These are phyloP conservation scores for Przewalskia tangutica DNA, from an alignment of 257 asterid species.

Conservation along the genomic window DNA sequence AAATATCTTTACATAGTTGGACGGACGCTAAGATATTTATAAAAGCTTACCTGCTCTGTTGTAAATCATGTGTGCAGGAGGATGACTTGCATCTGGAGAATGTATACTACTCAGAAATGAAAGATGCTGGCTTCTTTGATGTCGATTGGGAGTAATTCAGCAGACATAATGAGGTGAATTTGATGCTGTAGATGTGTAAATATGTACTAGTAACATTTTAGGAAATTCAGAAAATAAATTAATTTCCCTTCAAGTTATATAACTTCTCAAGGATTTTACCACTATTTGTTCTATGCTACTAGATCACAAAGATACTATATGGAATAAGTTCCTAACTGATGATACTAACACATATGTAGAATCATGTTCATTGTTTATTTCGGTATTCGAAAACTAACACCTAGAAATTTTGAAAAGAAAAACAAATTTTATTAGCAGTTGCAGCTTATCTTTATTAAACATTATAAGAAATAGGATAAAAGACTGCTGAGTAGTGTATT, in stretches of 20 bases:
- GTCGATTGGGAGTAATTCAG: constrained; percentile 29
- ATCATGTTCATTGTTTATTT: not conserved
- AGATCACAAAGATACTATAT: not conserved
- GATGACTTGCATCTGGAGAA: constrained; percentile 32
- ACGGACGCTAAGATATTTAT: not conserved
- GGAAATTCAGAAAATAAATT: not conserved
- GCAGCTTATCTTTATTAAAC: not conserved
- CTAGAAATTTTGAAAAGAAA: not conserved
- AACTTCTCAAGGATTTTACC: not conserved
- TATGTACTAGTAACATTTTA: constrained; percentile 5
- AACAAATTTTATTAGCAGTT: not conserved
- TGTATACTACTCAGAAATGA: constrained; percentile 39
- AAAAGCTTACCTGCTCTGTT: not conserved
- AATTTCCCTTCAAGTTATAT: not conserved
- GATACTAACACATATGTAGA: not conserved
- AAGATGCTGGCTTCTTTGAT: constrained; percentile 41
- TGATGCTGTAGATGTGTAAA: constrained; percentile 17
- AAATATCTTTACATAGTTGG: not conserved
- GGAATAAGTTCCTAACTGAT: not conserved
- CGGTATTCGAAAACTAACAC: not conserved
- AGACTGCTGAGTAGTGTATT: no score
- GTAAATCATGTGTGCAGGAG: constrained; percentile 17
- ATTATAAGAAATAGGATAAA: no score
- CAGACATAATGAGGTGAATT: not conserved
- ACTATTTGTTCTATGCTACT: not conserved